Evolutionary conservation across 2,329 filamentous ascomycete species (phyloP), one percentile per base, ranked within the genome.

Genomic region (Stenocarpella maydis): DNA sequence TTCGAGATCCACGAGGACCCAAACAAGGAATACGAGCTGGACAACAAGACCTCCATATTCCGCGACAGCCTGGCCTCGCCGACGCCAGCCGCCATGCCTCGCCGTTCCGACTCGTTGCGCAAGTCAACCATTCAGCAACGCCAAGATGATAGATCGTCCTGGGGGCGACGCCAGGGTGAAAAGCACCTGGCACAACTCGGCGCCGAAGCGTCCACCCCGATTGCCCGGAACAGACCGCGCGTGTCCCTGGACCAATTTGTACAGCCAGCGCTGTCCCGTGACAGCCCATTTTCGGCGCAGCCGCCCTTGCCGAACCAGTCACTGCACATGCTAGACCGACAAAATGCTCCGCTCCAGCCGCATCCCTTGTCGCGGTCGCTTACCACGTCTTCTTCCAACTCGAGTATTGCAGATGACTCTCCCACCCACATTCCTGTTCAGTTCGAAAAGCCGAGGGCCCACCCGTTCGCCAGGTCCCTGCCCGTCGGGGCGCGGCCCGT

Each of bases 121-220:
- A 95, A 91, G 78, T 97, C 94, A 2, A 97, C 95, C 0, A 81
- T 97, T 28, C 94, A 97, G 77, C 95, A 97, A 79, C 91, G 95
- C 49, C 88, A 92, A 72, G 87, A 88, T 50, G 91, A 92, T 47
- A 88, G 91, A 68, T 86, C 85, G 14, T 92, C 85, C 66, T 90
- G 86, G 83, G 88, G 88, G 47, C 83, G 87, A 67, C 83, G 88
- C 69, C 85, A 85, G 50, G 89, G 85, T 61, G 88, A 87, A 71
- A 84, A 86, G 70, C 85, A 87, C 65, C 77, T 88, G 50, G 83
- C 85, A 8, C 85, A 83, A 61, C 78, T 86, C 73, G 79, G 80
- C 26, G 77, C 79, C 28, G 90, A 92, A 67, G 83, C 85, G 37
- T 82, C 87, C 4, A 84, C 89, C 0, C 86, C 89, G 14, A 82